phyloP scores from a whole-genome alignment of 2,329 filamentous ascomycete genomes.

The Trichophyton schoenleinii region DNA sequence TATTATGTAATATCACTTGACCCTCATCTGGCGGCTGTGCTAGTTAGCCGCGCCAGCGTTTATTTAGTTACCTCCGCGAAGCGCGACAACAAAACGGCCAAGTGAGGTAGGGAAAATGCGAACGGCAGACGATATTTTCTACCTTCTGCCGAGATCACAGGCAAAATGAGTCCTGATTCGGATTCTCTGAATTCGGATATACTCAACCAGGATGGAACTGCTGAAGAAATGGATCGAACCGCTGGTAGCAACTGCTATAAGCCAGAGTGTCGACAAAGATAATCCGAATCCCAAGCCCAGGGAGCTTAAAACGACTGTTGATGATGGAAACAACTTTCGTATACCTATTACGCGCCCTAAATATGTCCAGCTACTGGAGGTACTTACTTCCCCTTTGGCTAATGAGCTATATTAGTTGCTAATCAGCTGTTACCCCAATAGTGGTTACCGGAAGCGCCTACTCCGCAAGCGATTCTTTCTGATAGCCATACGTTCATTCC shows the following conservation, averaged over 20 bases:
- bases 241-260: not conserved
- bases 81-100: not conserved
- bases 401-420: constrained; percentile 4
- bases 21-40: not conserved
- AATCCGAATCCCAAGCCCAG: not conserved
- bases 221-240: constrained; percentile 1
- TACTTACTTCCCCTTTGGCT: constrained; percentile 12
- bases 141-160: not conserved
- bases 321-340: constrained; percentile 25
- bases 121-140: not conserved
- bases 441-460: constrained; percentile 17
- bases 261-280: not conserved
- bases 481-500: constrained; percentile 26
- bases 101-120: not conserved
- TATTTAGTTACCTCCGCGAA: not conserved
- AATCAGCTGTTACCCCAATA: constrained; percentile 9
- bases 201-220: constrained; percentile 2
- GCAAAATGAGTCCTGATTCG: not conserved
- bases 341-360: constrained; percentile 15
- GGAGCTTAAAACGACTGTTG: constrained; percentile 3
- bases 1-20: not conserved
- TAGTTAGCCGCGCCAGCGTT: not conserved
- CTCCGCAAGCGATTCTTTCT: constrained; percentile 20
- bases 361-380: constrained; percentile 22
- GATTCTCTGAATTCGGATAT: not conserved